Evolutionary conservation across 2,329 filamentous ascomycete genomes (phyloP).

Genomic region (Cladosporium sp.): DNA sequence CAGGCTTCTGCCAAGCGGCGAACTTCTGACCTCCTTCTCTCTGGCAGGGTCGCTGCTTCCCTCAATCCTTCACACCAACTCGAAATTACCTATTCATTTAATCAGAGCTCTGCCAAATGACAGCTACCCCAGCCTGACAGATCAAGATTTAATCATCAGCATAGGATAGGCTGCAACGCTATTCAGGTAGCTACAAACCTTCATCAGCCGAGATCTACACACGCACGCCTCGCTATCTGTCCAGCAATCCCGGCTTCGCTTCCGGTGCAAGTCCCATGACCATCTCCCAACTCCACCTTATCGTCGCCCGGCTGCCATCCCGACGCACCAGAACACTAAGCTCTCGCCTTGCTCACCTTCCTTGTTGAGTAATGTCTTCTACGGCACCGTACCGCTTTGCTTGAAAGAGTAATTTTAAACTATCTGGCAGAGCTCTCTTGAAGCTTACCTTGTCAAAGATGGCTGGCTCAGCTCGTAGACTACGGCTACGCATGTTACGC

Average conservation of each 20-base stretch:
- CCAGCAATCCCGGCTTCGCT: background rate
- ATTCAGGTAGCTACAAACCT: background rate
- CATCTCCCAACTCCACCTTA: background rate
- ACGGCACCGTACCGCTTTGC: conserved; percentile 16
- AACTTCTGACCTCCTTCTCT: background rate
- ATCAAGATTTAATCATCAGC: background rate
- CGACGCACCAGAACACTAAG: background rate
- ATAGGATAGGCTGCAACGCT: background rate
- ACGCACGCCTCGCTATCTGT: background rate
- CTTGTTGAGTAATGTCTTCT: conserved; percentile 3
- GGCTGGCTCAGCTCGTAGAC: background rate
- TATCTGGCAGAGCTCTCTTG: background rate
- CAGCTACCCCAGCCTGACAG: background rate
- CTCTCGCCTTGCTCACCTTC: conserved; percentile 5
- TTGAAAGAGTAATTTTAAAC: conserved; percentile 7
- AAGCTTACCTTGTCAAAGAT: background rate
- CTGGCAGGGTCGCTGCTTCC: background rate
- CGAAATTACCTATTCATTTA: background rate
- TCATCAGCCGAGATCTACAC: background rate
- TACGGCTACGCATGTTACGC: background rate
- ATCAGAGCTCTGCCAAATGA: background rate
- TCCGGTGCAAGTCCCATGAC: background rate
- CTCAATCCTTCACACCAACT: background rate
- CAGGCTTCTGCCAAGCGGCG: background rate
- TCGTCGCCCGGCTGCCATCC: background rate